Conservation (phyloP, 2,329 filamentous ascomycete species). For the Ceratocystis cubensis region DNA sequence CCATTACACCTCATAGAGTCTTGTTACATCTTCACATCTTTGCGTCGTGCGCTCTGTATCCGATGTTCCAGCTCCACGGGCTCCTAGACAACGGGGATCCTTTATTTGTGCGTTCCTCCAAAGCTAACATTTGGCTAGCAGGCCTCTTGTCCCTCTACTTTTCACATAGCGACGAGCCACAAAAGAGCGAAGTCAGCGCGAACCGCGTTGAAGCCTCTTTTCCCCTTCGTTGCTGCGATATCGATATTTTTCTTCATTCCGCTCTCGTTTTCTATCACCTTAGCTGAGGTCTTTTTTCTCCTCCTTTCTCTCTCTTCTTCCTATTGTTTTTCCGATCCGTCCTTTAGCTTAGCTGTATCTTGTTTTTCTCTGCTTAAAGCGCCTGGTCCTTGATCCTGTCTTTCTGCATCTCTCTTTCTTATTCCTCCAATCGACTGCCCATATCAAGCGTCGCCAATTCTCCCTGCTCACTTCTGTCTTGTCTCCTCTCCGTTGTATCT, state of each 20-base stretch:
- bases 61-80: slow-evolving; percentile 4
- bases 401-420: background rate
- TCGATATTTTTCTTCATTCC: background rate
- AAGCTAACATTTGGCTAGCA: background rate
- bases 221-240: background rate
- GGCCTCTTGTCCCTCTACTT: background rate
- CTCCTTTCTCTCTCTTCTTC: slow-evolving; percentile 15
- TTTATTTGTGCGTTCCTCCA: background rate
- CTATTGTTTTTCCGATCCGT: background rate
- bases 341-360: slow-evolving; percentile 8
- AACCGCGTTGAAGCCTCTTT: background rate
- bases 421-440: background rate
- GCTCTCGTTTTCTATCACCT: background rate
- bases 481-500: too few species aligned
- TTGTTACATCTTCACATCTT: background rate
- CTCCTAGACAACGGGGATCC: slow-evolving; percentile 3
- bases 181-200: background rate
- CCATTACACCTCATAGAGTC: background rate
- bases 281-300: slow-evolving; percentile 3
- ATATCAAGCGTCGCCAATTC: background rate
- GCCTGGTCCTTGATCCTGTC: background rate
- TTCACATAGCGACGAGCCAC: slow-evolving; percentile 4
- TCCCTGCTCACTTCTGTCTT: background rate
- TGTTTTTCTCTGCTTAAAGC: background rate
- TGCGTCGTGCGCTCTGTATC: too few species aligned